phyloP scores from a whole-genome alignment of 177 flowering plant genomes.

The Tripterygium wilfordii region DNA sequence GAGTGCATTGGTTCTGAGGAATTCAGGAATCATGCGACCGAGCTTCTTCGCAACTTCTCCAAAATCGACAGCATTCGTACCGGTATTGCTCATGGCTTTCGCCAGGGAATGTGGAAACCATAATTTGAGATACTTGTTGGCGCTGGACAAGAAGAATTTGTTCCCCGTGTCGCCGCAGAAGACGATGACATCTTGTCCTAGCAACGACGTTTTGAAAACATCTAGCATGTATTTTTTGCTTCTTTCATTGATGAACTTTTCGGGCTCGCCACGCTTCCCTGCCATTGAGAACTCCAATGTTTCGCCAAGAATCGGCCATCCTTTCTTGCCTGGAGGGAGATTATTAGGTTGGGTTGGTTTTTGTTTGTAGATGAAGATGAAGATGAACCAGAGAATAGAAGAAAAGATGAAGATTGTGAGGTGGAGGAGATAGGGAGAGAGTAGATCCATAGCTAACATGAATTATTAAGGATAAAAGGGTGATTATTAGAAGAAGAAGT shows the following conservation, averaged over 20 bases:
- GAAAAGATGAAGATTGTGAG: not conserved
- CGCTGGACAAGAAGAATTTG: constrained; percentile 12
- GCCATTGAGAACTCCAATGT: not conserved
- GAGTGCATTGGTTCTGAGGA: constrained; percentile 7
- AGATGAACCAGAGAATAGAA: not conserved
- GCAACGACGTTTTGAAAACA: constrained; percentile 7
- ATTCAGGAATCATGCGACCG: not conserved
- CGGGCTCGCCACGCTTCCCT: not conserved
- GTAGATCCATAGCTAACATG: not conserved
- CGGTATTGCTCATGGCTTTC: not conserved
- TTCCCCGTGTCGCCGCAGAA: constrained; percentile 9
- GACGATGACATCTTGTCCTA: constrained; percentile 1
- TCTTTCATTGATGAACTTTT: constrained; percentile 11
- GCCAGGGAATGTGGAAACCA: constrained; percentile 10
- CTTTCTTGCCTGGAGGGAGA: constrained; percentile 3
- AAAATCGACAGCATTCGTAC: not conserved
- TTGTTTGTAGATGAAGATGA: not conserved
- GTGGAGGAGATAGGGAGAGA: not conserved
- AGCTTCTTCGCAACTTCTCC: not conserved
- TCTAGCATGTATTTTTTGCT: not conserved
- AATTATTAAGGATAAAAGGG: too few relatives aligned
- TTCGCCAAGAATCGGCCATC: constrained; percentile 6
- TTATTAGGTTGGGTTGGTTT: not conserved
- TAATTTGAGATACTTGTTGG: constrained; percentile 6
- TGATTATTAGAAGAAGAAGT: too few relatives aligned